Conservation (phyloP, 164 flowering plant species). For the Nymphaea colorata region DNA sequence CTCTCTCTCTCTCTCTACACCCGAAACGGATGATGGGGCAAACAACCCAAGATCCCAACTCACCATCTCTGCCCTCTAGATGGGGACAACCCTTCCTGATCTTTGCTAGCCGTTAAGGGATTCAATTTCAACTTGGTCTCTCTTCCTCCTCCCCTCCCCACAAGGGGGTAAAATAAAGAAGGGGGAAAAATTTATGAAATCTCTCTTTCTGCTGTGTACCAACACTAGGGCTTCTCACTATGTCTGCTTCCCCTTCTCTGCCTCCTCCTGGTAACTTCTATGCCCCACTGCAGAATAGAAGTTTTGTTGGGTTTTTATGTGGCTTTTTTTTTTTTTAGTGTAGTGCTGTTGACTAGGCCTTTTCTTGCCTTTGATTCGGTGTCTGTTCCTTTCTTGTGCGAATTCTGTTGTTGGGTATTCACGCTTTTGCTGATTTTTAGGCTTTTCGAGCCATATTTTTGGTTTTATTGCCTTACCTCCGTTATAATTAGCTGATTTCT, state of each 20-base stretch:
- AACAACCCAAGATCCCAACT: not conserved
- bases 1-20: not conserved
- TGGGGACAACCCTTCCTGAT: not conserved
- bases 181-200: not conserved
- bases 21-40: not conserved
- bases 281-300: not conserved
- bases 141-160: not conserved
- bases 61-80: not conserved
- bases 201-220: not conserved
- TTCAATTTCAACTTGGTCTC: constrained; percentile 1
- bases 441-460: not conserved
- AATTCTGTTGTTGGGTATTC: not conserved
- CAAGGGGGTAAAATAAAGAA: not conserved
- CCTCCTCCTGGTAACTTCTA: constrained; percentile 1
- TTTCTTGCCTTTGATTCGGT: not conserved
- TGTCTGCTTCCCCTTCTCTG: constrained; percentile 8
- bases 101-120: not conserved
- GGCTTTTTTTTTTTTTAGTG: not conserved
- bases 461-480: not conserved
- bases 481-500: not conserved
- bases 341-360: not conserved
- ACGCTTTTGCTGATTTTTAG: not conserved
- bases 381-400: not conserved
- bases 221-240: not conserved
- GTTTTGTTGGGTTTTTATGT: not conserved